phyloP scores from a whole-genome alignment of 176 grass and related monocot species.

The Musa schizocarpa region DNA sequence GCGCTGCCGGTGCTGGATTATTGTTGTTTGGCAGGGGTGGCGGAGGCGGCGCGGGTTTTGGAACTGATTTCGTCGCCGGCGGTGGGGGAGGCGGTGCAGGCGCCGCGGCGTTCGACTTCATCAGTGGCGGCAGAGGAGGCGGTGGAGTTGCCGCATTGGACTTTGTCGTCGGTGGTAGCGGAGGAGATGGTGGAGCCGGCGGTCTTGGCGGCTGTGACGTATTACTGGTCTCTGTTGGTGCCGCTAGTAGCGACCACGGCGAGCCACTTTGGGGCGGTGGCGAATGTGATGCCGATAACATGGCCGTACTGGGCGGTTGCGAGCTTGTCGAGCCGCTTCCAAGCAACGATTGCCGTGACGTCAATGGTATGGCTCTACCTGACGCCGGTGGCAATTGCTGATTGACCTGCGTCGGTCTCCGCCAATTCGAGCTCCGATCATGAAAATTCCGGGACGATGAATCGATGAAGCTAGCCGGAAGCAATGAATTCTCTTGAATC shows the following conservation, averaged over 20 bases:
- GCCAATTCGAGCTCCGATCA: not conserved
- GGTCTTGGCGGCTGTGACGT: not conserved
- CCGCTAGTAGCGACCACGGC: too few relatives aligned
- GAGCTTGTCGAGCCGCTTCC: not conserved
- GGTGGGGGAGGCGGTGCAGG: slow-evolving; percentile 11
- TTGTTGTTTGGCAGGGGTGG: slow-evolving; percentile 8
- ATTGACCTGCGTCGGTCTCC: slow-evolving; percentile 5
- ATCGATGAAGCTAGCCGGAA: not conserved
- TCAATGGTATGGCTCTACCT: not conserved
- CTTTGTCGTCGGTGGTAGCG: not conserved
- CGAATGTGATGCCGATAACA: not conserved
- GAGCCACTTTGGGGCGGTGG: not conserved
- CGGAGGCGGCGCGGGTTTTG: slow-evolving; percentile 17
- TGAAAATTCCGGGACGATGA: not conserved
- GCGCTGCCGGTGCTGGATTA: slow-evolving; percentile 25
- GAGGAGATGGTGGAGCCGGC: not conserved
- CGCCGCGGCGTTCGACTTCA: not conserved
- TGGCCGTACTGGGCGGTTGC: not conserved
- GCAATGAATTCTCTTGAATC: not conserved
- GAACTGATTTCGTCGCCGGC: not conserved
- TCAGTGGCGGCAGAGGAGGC: slow-evolving; percentile 6
- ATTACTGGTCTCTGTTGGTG: not conserved
- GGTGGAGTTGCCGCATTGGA: not conserved
- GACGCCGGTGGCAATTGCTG: not conserved
- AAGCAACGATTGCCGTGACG: not conserved